These are phyloP conservation scores for Diatrype stigma DNA, from an alignment of 2,329 filamentous ascomycete species.

Conservation along the genomic window DNA sequence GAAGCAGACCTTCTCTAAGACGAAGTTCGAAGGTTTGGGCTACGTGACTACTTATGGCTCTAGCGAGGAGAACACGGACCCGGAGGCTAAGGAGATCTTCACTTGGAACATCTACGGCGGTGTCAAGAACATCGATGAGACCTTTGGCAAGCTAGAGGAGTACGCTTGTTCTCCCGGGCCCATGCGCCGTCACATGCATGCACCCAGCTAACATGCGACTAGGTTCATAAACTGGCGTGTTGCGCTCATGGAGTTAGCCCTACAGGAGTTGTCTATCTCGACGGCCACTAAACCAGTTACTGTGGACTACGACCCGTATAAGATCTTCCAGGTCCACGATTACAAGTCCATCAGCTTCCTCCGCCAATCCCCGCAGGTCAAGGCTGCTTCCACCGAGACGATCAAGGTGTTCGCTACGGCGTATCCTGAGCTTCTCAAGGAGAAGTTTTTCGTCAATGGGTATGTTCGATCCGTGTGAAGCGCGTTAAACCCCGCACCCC, in stretches of 20 bases:
- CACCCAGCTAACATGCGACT: background rate
- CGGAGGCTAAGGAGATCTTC: conserved; percentile 57
- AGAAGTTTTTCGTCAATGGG: conserved; percentile 90
- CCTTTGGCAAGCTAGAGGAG: conserved; percentile 79
- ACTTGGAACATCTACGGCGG: conserved; percentile 94
- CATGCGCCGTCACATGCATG: background rate
- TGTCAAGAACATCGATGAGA: conserved; percentile 74
- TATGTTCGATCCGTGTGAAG: background rate
- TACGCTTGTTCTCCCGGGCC: conserved; percentile 40
- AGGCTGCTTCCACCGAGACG: conserved; percentile 71
- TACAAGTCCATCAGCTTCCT: conserved; percentile 86
- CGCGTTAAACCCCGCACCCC: too few relatives aligned
- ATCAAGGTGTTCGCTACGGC: conserved; percentile 76
- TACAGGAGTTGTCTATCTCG: conserved; percentile 68
- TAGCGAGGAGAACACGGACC: conserved; percentile 37
- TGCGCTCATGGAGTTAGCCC: conserved; percentile 82
- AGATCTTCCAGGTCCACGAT: conserved; percentile 91
- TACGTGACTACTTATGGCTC: conserved; percentile 71
- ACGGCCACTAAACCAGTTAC: conserved; percentile 67
- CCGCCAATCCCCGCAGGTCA: conserved; percentile 72
- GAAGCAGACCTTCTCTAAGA: conserved; percentile 58
- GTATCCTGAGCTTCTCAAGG: conserved; percentile 82
- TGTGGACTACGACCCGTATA: conserved; percentile 76
- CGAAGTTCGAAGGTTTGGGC: conserved; percentile 73
- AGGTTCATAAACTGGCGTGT: conserved; percentile 90